phyloP scores from a whole-genome alignment of 345 rosid species.

The Citrus sp. region DNA sequence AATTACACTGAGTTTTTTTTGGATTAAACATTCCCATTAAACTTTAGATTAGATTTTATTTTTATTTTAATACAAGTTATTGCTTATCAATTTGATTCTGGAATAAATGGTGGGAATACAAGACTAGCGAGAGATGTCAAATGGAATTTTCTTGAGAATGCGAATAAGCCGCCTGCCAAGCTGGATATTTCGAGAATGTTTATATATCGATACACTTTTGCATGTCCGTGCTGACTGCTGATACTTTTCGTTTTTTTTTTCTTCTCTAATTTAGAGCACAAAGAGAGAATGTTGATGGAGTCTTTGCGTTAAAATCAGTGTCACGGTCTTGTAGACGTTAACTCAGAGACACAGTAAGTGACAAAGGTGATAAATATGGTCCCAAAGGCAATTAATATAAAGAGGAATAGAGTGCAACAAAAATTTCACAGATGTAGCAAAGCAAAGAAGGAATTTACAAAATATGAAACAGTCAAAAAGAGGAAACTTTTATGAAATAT shows the following conservation, averaged over 20 bases:
- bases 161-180: neutral
- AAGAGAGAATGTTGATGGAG: no score
- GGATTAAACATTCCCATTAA: no score
- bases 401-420: neutral
- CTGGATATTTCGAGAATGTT: no score
- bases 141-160: neutral
- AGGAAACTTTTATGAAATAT: neutral
- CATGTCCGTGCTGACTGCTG: no score
- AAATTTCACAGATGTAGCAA: neutral
- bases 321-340: neutral
- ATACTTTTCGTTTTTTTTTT: no score
- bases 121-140: neutral
- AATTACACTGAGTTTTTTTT: no score
- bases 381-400: neutral
- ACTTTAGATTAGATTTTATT: neutral
- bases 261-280: no score
- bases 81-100: neutral
- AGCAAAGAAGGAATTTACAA: neutral
- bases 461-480: neutral
- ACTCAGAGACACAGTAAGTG: neutral
- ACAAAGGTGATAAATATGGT: neutral
- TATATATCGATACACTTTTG: neutral
- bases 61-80: no score
- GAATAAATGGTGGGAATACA: neutral
- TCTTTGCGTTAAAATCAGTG: neutral